A percentile compares a stretch with the other conserved stretches of the same genome.
phyloP scores from a whole-genome alignment of 1,139 yeast genomes.

The Candida gigantensis region DNA sequence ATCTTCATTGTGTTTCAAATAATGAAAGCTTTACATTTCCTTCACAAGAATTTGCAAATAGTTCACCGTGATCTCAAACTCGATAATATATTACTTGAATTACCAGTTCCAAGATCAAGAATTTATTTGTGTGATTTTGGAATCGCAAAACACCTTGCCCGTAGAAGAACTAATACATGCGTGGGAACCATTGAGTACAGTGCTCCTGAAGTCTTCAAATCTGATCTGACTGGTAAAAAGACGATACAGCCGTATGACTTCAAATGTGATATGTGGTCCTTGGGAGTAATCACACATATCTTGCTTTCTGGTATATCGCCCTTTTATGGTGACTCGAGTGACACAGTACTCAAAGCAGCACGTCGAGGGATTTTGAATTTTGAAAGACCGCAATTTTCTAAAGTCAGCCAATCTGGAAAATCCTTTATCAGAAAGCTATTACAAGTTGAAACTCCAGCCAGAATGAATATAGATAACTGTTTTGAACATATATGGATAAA shows the following conservation, averaged over 20 bases:
- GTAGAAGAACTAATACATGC: constrained; percentile 49
- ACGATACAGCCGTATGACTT: constrained; percentile 42
- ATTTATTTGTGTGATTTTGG: constrained; percentile 69
- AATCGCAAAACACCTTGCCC: constrained; percentile 45
- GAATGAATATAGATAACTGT: constrained; percentile 34
- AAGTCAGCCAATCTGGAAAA: constrained; percentile 41
- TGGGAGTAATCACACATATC: constrained; percentile 60
- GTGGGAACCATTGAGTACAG: constrained; percentile 71
- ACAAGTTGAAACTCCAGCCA: constrained; percentile 32
- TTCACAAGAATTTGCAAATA: constrained; percentile 36
- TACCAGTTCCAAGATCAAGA: constrained; percentile 53
- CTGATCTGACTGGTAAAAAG: constrained; percentile 11
- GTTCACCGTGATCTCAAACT: constrained; percentile 35
- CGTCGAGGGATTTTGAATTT: constrained; percentile 43
- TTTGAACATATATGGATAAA: constrained; percentile 49
- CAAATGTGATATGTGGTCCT: constrained; percentile 69
- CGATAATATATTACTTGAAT: constrained; percentile 56
- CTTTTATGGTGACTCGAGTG: constrained; percentile 47
- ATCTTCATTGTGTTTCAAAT: constrained; percentile 58
- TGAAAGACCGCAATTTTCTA: constrained; percentile 39
- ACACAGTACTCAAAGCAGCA: constrained; percentile 39
- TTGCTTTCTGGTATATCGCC: constrained; percentile 63
- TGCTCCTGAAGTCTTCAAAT: constrained; percentile 53
- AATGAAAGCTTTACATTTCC: constrained; percentile 51
- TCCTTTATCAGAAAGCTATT: constrained; percentile 44